These are phyloP conservation scores for Nakazawaea laoshanensis DNA, from an alignment of 805 yeast species.

Conservation along the genomic window DNA sequence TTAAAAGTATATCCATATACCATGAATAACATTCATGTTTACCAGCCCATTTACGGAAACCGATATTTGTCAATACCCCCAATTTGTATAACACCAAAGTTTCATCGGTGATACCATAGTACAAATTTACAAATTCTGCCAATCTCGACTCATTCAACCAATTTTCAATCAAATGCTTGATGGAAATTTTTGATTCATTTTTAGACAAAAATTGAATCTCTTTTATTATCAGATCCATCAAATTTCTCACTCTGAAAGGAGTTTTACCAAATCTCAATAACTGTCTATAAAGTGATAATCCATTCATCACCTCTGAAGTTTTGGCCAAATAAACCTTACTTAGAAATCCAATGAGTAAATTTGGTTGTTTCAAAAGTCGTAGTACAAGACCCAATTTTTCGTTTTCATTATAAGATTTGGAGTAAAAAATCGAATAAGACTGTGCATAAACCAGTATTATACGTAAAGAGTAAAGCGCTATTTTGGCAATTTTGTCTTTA, in stretches of 20 bases:
- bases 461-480: slow-evolving; percentile 50
- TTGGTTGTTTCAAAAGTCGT: slow-evolving; percentile 20
- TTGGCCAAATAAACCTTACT: slow-evolving; percentile 31
- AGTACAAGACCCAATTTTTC: slow-evolving; percentile 17
- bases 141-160: slow-evolving; percentile 37
- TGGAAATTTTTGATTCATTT: too few species aligned
- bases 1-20: slow-evolving; percentile 57
- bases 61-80: slow-evolving; percentile 30
- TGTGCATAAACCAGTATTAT: slow-evolving; percentile 39
- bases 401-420: slow-evolving; percentile 11
- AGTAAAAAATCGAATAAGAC: slow-evolving; percentile 17
- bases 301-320: slow-evolving; percentile 34
- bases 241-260: slow-evolving; percentile 46
- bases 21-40: slow-evolving; percentile 62
- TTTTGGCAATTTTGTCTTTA: slow-evolving; percentile 64
- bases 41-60: slow-evolving; percentile 29
- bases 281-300: slow-evolving; percentile 53
- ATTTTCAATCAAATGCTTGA: too few species aligned
- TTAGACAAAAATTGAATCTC: too few species aligned
- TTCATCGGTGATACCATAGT: slow-evolving; percentile 63
- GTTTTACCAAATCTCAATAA: slow-evolving; percentile 63
- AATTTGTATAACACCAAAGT: slow-evolving; percentile 46
- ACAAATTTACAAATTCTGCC: slow-evolving; percentile 45
- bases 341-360: slow-evolving; percentile 21
- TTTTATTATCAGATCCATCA: slow-evolving; percentile 3